Evolutionary conservation across 2,329 filamentous ascomycete genomes (phyloP), one percentile per base, ranked within the genome.

Genomic region (Metarhizium rileyi): DNA sequence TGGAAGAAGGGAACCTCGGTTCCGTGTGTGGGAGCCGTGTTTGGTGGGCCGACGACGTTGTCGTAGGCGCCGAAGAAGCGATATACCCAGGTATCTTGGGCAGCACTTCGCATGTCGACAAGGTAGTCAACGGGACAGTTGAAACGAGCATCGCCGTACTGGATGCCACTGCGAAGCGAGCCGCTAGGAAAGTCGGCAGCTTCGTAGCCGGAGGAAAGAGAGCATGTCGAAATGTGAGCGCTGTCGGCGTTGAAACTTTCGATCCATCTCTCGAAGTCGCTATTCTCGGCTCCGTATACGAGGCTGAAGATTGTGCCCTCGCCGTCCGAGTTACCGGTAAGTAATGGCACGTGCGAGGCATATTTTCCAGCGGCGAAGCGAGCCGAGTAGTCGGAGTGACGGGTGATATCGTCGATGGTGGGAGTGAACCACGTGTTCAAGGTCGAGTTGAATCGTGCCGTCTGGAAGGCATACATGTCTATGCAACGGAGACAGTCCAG

Each of bases 131-230:
- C 61, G 1, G 66, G 56, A 53, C 71, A 74, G 55, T 71, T 66
- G 61, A 74, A 74, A 10, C 70, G 69, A 4, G 69, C 71, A 18
- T 74, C 71, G 26, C 70, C 71, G 33, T 69, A 68, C 57, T 72
- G 70, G 0, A 60, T 58, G 16, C 71, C 71, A 51, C 69, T 71
- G 53, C 67, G 66, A 10, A 66, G 62, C 3, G 70, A 65, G 18
- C 67, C 67, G 42, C 57, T 64, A 18, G 58, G 55, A 18, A 54
- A 72, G 50, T 70, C 65, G 1, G 64, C 56, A 3, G 57, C 52
- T 20, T 69, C 51, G 23, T 33, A 33, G 10, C 10, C 30, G 8
- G 7, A 14, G 12, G 16, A 10, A 33, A 33, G 30, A n/a, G 12
- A 4, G 30, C 9, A 33, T 12, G 12, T 14, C 10, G 30, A 14